Evolutionary conservation across 208 protist genomes (phyloP), one percentile per base, ranked within the genome.

Genomic region (Leishmania major): DNA sequence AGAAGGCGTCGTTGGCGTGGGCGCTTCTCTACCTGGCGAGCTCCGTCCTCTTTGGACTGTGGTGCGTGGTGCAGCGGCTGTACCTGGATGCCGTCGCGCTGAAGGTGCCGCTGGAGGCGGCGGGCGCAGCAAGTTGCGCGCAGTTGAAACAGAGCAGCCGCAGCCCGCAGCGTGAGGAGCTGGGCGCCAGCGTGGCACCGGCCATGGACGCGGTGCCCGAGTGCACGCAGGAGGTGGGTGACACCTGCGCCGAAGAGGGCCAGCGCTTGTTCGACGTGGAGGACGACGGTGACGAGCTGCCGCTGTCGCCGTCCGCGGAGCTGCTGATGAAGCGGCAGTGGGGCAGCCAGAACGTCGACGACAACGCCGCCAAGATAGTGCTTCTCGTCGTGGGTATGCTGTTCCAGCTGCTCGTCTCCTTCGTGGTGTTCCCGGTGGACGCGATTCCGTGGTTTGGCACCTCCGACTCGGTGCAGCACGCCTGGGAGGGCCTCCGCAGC

Each of bases 61-160:
- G 94, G 91, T 95, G 92, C 79, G 92, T 95, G 43, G 87, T 95
- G 79, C 94, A 97, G 84, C 88, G 92, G 4, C 85, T 96, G 5
- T 95, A 97, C 81, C 87, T 95, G 25, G 93, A 97, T 67, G 91
- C 90, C 13, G 78, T 95, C 47, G 81, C 89, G 67, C 75, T 84
- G 47, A 77, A 78, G 70, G 84, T 67, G 7, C 15, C 64, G 7
- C 35, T 10, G 22, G 57, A 83, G 17, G 82, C 17, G 40, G 69
- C 17, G 22, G 66, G 40, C 35, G n/a, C 49, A 25, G 6, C n/a
- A 51, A 13, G 71, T 37, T 28, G 19, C 31, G 3, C 31, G 71
- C 22, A 60, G n/a, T 43, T 7, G 35, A 25, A 10, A 40, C 37
- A 84, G 82, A 37, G 55, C 66, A 47, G 62, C 79, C 10, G 49